phyloP scores from a whole-genome alignment of 208 protist species.

The Trypanosoma congolense region DNA sequence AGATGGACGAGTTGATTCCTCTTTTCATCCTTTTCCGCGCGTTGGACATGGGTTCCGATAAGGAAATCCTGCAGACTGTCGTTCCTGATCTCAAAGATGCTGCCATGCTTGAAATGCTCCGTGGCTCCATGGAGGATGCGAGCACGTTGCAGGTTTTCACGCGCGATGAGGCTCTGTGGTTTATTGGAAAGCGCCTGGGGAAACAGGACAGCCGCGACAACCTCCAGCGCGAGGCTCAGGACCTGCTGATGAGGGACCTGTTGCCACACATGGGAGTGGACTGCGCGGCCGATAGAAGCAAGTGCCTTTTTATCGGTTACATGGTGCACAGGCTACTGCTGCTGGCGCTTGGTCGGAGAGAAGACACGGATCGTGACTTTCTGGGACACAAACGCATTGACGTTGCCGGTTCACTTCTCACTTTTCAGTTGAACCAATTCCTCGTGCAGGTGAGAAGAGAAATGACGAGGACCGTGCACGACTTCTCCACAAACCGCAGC shows the following conservation, averaged over 20 bases:
- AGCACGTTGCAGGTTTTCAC: conserved; percentile 87
- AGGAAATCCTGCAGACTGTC: conserved; percentile 94
- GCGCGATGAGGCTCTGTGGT: conserved; percentile 92
- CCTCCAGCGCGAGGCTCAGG: conserved; percentile 90
- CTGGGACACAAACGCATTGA: conserved; percentile 95
- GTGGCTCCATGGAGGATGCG: conserved; percentile 92
- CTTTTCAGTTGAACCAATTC: conserved; percentile 37
- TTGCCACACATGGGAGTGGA: conserved; percentile 86
- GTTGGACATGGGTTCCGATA: conserved; percentile 94
- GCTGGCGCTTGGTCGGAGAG: conserved; percentile 63
- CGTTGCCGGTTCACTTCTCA: conserved; percentile 90
- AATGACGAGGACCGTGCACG: conserved; percentile 38
- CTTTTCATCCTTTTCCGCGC: conserved; percentile 97
- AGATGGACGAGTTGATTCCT: conserved; percentile 68
- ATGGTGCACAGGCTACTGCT: conserved; percentile 85
- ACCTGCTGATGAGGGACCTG: conserved; percentile 90
- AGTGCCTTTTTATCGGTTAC: conserved; percentile 89
- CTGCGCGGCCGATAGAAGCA: conserved; percentile 70
- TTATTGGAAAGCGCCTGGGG: conserved; percentile 91
- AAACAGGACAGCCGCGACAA: conserved; percentile 74
- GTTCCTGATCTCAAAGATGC: conserved; percentile 81
- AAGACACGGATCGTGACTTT: conserved; percentile 93
- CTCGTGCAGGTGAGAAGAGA: conserved; percentile 35
- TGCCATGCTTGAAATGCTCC: conserved; percentile 82
- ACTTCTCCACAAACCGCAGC: conserved; percentile 47